phyloP scores from a whole-genome alignment of 495 filamentous ascomycete species.

The Penicillium atrosanguineum region DNA sequence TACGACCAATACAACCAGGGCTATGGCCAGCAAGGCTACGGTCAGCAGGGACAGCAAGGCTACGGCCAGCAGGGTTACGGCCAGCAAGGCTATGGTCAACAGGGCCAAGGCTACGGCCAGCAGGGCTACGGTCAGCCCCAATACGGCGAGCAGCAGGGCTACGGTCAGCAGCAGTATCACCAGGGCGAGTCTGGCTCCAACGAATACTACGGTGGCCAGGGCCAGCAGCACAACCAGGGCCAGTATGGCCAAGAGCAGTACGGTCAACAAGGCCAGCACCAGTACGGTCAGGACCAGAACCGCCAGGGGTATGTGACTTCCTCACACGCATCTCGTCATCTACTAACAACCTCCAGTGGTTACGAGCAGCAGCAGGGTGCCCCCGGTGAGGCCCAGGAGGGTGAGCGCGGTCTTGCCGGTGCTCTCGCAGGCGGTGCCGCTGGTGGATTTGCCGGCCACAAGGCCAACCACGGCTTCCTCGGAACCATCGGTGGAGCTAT shows the following conservation, averaged over 20 bases:
- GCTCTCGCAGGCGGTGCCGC: slow-evolving; percentile 47
- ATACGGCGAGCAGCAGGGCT: slow-evolving; percentile 25
- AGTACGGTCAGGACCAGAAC: slow-evolving; percentile 31
- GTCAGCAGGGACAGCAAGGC: slow-evolving; percentile 25
- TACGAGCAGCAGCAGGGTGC: slow-evolving; percentile 30
- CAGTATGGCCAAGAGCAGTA: slow-evolving; percentile 20
- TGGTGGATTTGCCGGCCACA: slow-evolving; percentile 48
- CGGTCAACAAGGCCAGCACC: slow-evolving; percentile 23
- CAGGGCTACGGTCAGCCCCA: slow-evolving; percentile 23
- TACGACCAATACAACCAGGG: slow-evolving; percentile 43
- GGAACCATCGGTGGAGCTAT: slow-evolving; percentile 51
- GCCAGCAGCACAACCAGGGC: slow-evolving; percentile 12
- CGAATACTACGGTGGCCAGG: slow-evolving; percentile 35
- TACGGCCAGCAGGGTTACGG: slow-evolving; percentile 23
- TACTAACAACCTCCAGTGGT: slow-evolving; percentile 16
- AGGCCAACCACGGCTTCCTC: slow-evolving; percentile 50
- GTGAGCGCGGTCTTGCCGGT: slow-evolving; percentile 48
- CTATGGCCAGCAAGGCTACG: slow-evolving; percentile 32
- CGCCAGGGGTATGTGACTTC: slow-evolving; percentile 22
- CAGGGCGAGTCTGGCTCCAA: slow-evolving; percentile 7
- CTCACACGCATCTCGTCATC: background rate
- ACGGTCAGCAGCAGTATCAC: slow-evolving; percentile 22
- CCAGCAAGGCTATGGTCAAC: slow-evolving; percentile 13
- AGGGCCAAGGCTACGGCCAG: slow-evolving; percentile 10
- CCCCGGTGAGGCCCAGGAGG: slow-evolving; percentile 42